A percentile compares a stretch with the other conserved stretches of the same genome.
These are phyloP conservation scores for Papiliotrema laurentii DNA, from an alignment of 1,284 basidiomycete species.

Conservation along the genomic window DNA sequence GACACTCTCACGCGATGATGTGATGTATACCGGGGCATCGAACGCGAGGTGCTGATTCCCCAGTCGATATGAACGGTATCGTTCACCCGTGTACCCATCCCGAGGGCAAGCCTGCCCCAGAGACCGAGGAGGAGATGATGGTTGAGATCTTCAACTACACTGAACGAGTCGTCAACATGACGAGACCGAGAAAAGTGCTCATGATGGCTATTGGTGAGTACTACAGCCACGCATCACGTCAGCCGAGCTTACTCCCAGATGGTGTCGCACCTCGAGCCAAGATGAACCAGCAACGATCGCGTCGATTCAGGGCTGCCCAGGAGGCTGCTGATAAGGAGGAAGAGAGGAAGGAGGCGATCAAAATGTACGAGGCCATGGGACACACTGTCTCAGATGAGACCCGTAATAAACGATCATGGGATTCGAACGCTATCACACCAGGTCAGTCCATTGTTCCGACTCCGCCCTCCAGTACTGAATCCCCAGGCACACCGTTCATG, in stretches of 20 bases:
- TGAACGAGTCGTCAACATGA: slow-evolving; percentile 94
- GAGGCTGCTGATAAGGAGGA: slow-evolving; percentile 93
- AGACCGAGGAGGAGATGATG: slow-evolving; percentile 99
- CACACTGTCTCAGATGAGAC: slow-evolving; percentile 80
- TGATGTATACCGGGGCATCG: not conserved
- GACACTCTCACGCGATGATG: slow-evolving; percentile 7
- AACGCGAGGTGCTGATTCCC: slow-evolving; percentile 1
- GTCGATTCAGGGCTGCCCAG: slow-evolving; percentile 90
- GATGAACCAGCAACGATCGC: slow-evolving; percentile 98
- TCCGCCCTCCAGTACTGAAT: too few relatives aligned
- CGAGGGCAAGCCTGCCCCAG: slow-evolving; percentile 89
- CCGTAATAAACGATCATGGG: slow-evolving; percentile 84
- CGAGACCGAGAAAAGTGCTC: slow-evolving; percentile 86
- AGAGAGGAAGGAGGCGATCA: slow-evolving; percentile 71
- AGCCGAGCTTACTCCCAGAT: slow-evolving; percentile 53
- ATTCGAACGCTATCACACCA: slow-evolving; percentile 97
- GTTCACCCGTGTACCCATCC: slow-evolving; percentile 99
- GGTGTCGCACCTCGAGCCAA: slow-evolving; percentile 97
- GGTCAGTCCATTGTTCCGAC: slow-evolving; percentile 37
- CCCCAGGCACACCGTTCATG: slow-evolving; percentile 89
- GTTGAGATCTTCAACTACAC: slow-evolving; percentile 95
- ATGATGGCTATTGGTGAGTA: slow-evolving; percentile 93
- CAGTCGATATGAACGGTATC: slow-evolving; percentile 54
- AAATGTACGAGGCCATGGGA: slow-evolving; percentile 92
- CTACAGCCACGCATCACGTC: slow-evolving; percentile 6